phyloP scores from a whole-genome alignment of 495 filamentous ascomycete genomes.

The Penicillium bovifimosum region DNA sequence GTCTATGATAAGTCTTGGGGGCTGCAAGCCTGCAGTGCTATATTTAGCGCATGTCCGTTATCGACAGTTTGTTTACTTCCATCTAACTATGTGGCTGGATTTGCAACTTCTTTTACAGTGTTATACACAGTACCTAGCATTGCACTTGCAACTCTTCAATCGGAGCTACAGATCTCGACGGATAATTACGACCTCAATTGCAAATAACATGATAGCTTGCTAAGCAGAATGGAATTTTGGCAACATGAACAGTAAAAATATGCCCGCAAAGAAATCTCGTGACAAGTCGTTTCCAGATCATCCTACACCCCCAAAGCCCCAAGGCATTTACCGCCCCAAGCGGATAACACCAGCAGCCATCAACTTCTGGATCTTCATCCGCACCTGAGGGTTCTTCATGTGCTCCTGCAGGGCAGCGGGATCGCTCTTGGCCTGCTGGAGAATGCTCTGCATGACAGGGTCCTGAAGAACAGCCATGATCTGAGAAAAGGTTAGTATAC shows the following conservation, averaged over 20 bases:
- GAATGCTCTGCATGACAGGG: constrained; percentile 95
- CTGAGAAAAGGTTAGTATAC: constrained; percentile 43
- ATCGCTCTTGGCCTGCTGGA: constrained; percentile 92
- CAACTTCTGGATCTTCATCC: constrained; percentile 84
- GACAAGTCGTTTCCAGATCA: constrained; percentile 7
- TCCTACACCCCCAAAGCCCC: neutral
- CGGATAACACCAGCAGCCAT: constrained; percentile 89
- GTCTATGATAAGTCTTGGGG: too few species aligned
- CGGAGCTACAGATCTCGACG: neutral
- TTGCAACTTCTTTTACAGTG: too few species aligned
- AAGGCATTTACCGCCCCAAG: constrained; percentile 51
- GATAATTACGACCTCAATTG: neutral
- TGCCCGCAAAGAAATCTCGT: constrained; percentile 14
- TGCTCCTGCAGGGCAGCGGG: constrained; percentile 90
- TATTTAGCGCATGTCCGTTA: too few species aligned
- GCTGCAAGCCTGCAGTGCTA: too few species aligned
- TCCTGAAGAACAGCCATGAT: constrained; percentile 89
- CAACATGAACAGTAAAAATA: constrained; percentile 1
- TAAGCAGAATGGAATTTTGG: constrained; percentile 7
- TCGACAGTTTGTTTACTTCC: too few species aligned
- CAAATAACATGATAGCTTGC: neutral
- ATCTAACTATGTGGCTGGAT: too few species aligned
- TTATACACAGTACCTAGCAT: too few species aligned
- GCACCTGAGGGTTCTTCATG: constrained; percentile 85
- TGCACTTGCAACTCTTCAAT: too few species aligned